These are phyloP conservation scores for Endocarpon pusillum DNA, from an alignment of 495 filamentous ascomycete species.

Conservation along the genomic window DNA sequence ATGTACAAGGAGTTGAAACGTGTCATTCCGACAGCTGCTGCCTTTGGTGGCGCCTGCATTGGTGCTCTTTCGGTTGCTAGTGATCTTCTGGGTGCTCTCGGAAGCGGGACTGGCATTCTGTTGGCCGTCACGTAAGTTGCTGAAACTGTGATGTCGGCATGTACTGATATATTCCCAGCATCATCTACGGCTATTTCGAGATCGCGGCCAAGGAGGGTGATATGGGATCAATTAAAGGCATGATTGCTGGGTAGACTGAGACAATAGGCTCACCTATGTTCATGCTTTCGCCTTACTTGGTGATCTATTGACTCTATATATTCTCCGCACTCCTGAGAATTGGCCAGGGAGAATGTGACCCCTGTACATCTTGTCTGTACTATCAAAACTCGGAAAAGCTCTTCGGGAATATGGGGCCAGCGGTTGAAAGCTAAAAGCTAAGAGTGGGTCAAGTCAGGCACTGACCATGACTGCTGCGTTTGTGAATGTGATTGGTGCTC, in stretches of 20 bases:
- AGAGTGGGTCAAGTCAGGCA: too few species aligned
- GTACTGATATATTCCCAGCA: constrained; percentile 34
- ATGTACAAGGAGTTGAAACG: constrained; percentile 99
- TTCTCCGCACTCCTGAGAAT: too few species aligned
- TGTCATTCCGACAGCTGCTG: constrained; percentile 93
- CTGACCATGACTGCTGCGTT: too few species aligned
- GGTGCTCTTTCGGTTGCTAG: constrained; percentile 89
- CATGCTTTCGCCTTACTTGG: too few species aligned
- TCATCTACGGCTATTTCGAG: constrained; percentile 98
- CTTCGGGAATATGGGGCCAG: too few species aligned
- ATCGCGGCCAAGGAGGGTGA: constrained; percentile 98
- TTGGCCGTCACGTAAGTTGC: constrained; percentile 91
- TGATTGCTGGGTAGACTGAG: constrained; percentile 54
- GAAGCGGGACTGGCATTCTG: constrained; percentile 92
- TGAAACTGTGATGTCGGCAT: background rate
- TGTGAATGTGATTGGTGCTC: too few species aligned
- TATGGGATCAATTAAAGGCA: constrained; percentile 68
- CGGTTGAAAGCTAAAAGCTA: too few species aligned
- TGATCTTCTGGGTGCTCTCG: constrained; percentile 90
- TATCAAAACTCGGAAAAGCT: too few species aligned
- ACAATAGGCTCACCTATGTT: too few species aligned
- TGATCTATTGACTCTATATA: too few species aligned
- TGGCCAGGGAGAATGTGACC: too few species aligned
- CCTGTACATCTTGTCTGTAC: too few species aligned
- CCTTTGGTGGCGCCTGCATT: constrained; percentile 98